phyloP scores from a whole-genome alignment of 1,284 basidiomycete species.

The Ceratobasidium sp. region DNA sequence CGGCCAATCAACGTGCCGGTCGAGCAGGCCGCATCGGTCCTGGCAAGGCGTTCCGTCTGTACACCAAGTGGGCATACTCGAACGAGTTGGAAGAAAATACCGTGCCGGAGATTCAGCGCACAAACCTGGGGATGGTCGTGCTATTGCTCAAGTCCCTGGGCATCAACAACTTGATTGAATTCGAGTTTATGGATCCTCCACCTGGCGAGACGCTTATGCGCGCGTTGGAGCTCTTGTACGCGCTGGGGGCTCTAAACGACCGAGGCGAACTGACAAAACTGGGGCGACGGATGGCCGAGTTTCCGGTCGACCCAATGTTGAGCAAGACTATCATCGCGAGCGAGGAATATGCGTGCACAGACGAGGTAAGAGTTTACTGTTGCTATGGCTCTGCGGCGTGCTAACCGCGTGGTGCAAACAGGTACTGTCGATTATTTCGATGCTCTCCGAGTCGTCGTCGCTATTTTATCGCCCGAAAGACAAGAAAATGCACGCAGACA shows the following conservation, averaged over 20 bases:
- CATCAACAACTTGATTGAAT: slow-evolving; percentile 67
- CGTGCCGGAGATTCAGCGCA: slow-evolving; percentile 61
- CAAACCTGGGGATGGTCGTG: slow-evolving; percentile 59
- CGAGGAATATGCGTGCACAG: slow-evolving; percentile 93
- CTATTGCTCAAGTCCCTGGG: slow-evolving; percentile 66
- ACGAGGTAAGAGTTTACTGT: slow-evolving; percentile 85
- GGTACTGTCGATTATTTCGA: slow-evolving; percentile 95
- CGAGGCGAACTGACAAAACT: slow-evolving; percentile 95
- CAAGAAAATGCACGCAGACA: slow-evolving; percentile 93
- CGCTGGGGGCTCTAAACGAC: slow-evolving; percentile 95
- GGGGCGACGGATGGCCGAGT: slow-evolving; percentile 97
- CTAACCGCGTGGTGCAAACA: slow-evolving; percentile 46
- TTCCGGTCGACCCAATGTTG: slow-evolving; percentile 98
- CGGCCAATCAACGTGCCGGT: slow-evolving; percentile 95
- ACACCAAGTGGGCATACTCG: slow-evolving; percentile 68
- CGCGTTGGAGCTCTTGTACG: slow-evolving; percentile 92
- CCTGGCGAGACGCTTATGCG: slow-evolving; percentile 98
- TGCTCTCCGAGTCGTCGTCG: slow-evolving; percentile 95
- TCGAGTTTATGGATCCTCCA: slow-evolving; percentile 68
- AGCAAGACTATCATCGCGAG: slow-evolving; percentile 96
- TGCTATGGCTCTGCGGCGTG: neutral
- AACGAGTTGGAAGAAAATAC: slow-evolving; percentile 67
- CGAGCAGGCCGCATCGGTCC: slow-evolving; percentile 97
- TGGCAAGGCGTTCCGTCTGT: slow-evolving; percentile 93
- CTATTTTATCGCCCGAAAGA: slow-evolving; percentile 98